phyloP scores from a whole-genome alignment of 2,329 filamentous ascomycete genomes.

The Gremmenia infestans region DNA sequence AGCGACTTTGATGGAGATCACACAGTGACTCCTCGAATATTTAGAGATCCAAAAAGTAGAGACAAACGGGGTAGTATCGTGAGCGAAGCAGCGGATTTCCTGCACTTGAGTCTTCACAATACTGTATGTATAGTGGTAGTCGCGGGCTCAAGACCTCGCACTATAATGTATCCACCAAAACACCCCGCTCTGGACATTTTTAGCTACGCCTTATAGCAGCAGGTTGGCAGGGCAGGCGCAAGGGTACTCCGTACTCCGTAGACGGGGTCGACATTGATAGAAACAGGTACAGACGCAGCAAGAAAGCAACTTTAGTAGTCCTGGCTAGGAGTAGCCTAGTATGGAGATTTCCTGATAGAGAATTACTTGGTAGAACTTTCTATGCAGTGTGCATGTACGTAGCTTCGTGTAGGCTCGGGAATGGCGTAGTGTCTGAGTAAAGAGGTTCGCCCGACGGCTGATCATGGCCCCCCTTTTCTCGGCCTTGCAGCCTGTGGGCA shows the following conservation, averaged over 20 bases:
- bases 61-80: not conserved
- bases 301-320: not conserved
- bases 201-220: too few species aligned
- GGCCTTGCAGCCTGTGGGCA: too few species aligned
- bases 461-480: too few species aligned
- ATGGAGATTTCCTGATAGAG: too few species aligned
- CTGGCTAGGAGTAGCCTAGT: not conserved
- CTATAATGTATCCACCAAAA: too few species aligned
- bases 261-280: not conserved
- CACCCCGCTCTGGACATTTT: too few species aligned
- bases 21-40: not conserved
- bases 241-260: not conserved
- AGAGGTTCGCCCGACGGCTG: too few species aligned
- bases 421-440: not conserved
- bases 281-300: not conserved
- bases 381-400: not conserved
- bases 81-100: not conserved
- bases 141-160: too few species aligned
- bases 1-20: not conserved
- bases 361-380: not conserved
- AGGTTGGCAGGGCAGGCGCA: too few species aligned
- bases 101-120: not conserved
- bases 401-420: not conserved
- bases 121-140: not conserved
- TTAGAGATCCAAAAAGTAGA: not conserved